Conservation (phyloP, 345 rosid genomes). For the Boechera divaricarpa region DNA sequence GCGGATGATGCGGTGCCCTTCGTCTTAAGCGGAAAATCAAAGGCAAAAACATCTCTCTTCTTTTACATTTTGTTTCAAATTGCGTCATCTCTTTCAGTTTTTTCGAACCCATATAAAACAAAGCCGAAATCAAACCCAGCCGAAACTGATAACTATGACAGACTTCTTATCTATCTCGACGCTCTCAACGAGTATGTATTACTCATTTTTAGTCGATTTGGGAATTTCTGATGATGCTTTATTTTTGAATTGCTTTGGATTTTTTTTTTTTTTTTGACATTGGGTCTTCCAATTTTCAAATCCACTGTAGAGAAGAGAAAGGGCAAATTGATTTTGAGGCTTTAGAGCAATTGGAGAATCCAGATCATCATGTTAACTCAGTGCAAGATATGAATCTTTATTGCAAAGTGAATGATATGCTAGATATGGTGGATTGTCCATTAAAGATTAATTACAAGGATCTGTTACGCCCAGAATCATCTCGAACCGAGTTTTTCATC, state of each 20-base stretch:
- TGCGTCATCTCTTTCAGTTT: too few relatives aligned
- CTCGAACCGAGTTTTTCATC: slow-evolving; percentile 71
- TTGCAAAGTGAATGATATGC: slow-evolving; percentile 53
- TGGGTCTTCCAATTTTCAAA: slow-evolving; percentile 5
- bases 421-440: slow-evolving; percentile 60
- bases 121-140: too few relatives aligned
- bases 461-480: slow-evolving; percentile 62
- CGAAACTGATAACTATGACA: too few relatives aligned
- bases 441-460: slow-evolving; percentile 65
- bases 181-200: slow-evolving; percentile 59
- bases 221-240: neutral
- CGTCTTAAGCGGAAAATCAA: too few relatives aligned
- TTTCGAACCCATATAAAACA: too few relatives aligned
- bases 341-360: slow-evolving; percentile 85
- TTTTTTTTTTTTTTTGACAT: neutral
- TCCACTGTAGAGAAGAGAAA: slow-evolving; percentile 64
- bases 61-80: too few relatives aligned
- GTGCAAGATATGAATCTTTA: slow-evolving; percentile 54
- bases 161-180: slow-evolving; percentile 74
- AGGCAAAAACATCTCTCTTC: too few relatives aligned
- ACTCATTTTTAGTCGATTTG: slow-evolving; percentile 1
- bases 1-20: too few relatives aligned
- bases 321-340: slow-evolving; percentile 80
- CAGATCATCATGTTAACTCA: slow-evolving; percentile 69
- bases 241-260: too few relatives aligned